These are phyloP conservation scores for Ophiostoma quercus DNA, from an alignment of 2,329 filamentous ascomycete genomes.

Conservation along the genomic window DNA sequence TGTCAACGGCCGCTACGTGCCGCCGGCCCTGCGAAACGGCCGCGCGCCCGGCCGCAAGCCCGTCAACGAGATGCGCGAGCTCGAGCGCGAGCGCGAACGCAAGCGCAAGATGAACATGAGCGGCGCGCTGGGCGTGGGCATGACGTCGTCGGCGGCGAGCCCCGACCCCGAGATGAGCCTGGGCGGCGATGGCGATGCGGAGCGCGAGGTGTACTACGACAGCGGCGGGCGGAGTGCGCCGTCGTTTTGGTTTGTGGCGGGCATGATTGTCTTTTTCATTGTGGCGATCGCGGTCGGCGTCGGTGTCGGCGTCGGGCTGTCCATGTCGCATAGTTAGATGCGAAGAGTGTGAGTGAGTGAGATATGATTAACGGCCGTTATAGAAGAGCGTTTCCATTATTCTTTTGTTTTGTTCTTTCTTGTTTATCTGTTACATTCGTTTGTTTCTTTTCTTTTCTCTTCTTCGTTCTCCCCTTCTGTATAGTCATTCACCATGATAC, in stretches of 20 bases:
- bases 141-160: neutral
- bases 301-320: constrained; percentile 37
- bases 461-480: neutral
- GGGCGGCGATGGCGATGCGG: constrained; percentile 31
- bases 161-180: neutral
- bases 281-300: constrained; percentile 37
- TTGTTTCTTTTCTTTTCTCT: neutral
- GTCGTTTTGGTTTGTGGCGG: constrained; percentile 37
- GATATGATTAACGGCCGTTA: neutral
- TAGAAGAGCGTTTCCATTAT: neutral
- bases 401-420: neutral
- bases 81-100: constrained; percentile 9
- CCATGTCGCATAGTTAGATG: neutral
- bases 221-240: constrained; percentile 15
- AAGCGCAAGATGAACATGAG: neutral
- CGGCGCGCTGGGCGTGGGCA: neutral
- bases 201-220: constrained; percentile 12
- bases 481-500: constrained; percentile 4
- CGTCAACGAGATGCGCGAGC: constrained; percentile 23
- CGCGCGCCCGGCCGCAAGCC: constrained; percentile 25
- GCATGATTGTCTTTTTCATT: constrained; percentile 30
- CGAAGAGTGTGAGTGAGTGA: neutral
- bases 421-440: neutral
- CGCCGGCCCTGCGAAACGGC: constrained; percentile 27
- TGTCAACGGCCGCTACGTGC: constrained; percentile 28